Evolutionary conservation across 2,329 filamentous ascomycete species (phyloP).

Genomic region (Neonectria faginata): DNA sequence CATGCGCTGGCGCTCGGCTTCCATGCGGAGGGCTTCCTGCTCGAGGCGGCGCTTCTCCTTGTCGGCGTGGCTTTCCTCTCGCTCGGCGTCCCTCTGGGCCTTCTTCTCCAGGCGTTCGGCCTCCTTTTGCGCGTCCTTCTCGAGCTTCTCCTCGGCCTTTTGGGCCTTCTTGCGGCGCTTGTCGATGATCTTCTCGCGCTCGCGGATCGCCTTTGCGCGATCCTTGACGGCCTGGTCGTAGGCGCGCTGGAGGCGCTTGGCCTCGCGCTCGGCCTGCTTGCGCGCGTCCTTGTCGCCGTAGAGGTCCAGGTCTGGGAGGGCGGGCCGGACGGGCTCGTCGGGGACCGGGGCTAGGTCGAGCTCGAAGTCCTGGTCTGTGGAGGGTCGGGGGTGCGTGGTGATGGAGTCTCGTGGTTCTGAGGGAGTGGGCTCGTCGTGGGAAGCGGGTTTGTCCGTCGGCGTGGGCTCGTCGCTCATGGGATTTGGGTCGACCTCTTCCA

Average conservation of each 20-base stretch:
- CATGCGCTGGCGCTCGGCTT: conserved; percentile 27
- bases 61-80: conserved; percentile 32
- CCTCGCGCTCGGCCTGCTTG: conserved; percentile 77
- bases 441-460: neutral
- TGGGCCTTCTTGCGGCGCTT: conserved; percentile 61
- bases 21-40: conserved; percentile 22
- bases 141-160: conserved; percentile 51
- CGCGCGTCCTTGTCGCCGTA: conserved; percentile 73
- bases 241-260: conserved; percentile 69
- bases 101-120: conserved; percentile 47
- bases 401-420: conserved; percentile 5
- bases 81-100: conserved; percentile 38
- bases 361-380: conserved; percentile 25
- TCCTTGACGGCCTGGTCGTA: conserved; percentile 76
- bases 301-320: conserved; percentile 64
- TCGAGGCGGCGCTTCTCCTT: conserved; percentile 37
- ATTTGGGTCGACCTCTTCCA: conserved; percentile 43
- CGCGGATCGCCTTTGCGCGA: conserved; percentile 71
- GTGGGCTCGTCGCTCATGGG: conserved; percentile 7
- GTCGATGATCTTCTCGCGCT: conserved; percentile 70
- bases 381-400: conserved; percentile 7
- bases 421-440: neutral
- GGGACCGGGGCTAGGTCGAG: conserved; percentile 52
- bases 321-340: conserved; percentile 60
- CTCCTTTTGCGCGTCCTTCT: conserved; percentile 47